A percentile compares a stretch with the other conserved stretches of the same genome.
phyloP scores from a whole-genome alignment of 345 rosid genomes.

The Tarenaya hassleriana region DNA sequence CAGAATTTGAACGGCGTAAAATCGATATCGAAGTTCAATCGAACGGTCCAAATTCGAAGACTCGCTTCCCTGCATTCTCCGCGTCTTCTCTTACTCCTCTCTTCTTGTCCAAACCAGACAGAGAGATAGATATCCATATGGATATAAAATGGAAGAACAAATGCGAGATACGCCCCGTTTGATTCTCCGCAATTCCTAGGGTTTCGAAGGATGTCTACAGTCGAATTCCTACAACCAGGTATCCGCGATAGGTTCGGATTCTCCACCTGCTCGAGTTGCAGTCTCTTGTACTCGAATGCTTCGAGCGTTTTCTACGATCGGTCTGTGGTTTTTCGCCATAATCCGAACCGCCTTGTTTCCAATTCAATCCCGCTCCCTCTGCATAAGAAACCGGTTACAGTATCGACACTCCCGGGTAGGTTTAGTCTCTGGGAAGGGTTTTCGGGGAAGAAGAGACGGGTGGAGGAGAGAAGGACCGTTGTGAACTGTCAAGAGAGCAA shows the following conservation, averaged over 20 bases:
- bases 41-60: too few relatives aligned
- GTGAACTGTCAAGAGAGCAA: conserved; percentile 73
- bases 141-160: neutral
- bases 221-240: conserved; percentile 38
- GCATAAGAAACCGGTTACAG: conserved; percentile 14
- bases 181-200: conserved; percentile 29
- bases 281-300: conserved; percentile 32
- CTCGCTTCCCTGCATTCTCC: too few relatives aligned
- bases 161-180: neutral
- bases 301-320: conserved; percentile 28
- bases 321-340: conserved; percentile 36
- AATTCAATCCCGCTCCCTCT: conserved; percentile 27
- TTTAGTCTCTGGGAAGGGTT: conserved; percentile 32
- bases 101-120: conserved; percentile 4
- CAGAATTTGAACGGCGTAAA: too few relatives aligned
- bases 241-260: conserved; percentile 22
- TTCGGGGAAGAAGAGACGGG: conserved; percentile 24
- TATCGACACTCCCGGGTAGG: conserved; percentile 11
- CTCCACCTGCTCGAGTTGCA: conserved; percentile 22
- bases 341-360: conserved; percentile 29
- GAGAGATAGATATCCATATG: conserved; percentile 22
- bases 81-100: too few relatives aligned
- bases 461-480: conserved; percentile 32
- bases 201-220: conserved; percentile 36
- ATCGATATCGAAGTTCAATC: too few relatives aligned